Conservation (phyloP, 164 flowering plant genomes). For the Berberis thunbergii region DNA sequence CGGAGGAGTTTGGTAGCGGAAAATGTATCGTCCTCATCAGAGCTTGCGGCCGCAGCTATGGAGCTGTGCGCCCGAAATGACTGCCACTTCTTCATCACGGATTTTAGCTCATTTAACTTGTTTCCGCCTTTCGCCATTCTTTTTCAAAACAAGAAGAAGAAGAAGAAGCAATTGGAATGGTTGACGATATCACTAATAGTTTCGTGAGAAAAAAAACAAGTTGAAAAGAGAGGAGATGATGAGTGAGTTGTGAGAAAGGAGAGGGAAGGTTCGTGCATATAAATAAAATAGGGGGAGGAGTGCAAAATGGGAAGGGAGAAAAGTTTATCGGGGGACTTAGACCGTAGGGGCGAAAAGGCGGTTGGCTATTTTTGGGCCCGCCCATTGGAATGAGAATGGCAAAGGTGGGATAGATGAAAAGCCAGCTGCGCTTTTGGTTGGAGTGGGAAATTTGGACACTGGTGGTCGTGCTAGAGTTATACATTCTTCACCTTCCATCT, state of each 20-base stretch:
- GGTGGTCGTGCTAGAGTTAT: too few relatives aligned
- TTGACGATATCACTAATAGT: background rate
- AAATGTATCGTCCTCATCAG: slow-evolving; percentile 4
- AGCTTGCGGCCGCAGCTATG: slow-evolving; percentile 12
- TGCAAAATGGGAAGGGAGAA: slow-evolving; percentile 5
- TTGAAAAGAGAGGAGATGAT: slow-evolving; percentile 3
- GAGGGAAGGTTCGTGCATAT: slow-evolving; percentile 27
- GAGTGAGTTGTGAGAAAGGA: slow-evolving; percentile 7
- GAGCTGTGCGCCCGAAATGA: slow-evolving; percentile 15
- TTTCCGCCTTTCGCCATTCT: slow-evolving; percentile 22
- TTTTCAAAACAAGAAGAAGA: background rate
- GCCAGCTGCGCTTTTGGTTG: slow-evolving; percentile 5
- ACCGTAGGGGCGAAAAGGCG: too few relatives aligned
- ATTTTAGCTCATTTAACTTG: slow-evolving; percentile 32
- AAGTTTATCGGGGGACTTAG: background rate
- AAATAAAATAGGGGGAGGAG: slow-evolving; percentile 12
- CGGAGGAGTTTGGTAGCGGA: background rate
- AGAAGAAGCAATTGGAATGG: background rate
- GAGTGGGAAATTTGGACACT: too few relatives aligned
- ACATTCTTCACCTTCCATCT: too few relatives aligned
- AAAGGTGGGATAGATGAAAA: background rate
- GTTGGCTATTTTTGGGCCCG: too few relatives aligned
- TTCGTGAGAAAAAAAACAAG: slow-evolving; percentile 9
- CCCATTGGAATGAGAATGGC: background rate
- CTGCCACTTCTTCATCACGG: slow-evolving; percentile 35